Conservation (phyloP, 352 stramenopile species). For the Poterioochromonas sp. region DNA sequence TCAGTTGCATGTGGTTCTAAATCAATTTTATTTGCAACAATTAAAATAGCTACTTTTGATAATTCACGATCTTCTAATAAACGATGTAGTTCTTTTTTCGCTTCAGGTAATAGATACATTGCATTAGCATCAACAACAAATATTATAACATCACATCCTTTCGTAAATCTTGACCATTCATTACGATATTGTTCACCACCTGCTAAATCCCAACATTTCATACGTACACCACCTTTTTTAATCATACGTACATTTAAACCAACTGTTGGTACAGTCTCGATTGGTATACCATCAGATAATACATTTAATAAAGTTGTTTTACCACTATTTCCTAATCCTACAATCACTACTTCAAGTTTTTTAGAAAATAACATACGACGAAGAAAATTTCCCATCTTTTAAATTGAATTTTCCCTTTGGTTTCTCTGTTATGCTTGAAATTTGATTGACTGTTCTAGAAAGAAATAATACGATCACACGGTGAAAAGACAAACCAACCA, state of each 20-base stretch:
- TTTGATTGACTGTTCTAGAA: too few relatives aligned
- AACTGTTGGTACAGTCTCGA: slow-evolving; percentile 93
- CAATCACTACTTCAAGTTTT: slow-evolving; percentile 80
- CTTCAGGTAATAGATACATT: slow-evolving; percentile 25
- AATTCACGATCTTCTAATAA: slow-evolving; percentile 84
- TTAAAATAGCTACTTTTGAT: slow-evolving; percentile 76
- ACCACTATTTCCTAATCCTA: slow-evolving; percentile 90
- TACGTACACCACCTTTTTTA: slow-evolving; percentile 77
- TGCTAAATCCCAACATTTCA: slow-evolving; percentile 98
- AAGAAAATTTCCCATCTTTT: slow-evolving; percentile 20
- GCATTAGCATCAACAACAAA: slow-evolving; percentile 94
- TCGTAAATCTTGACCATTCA: slow-evolving; percentile 67
- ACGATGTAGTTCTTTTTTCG: slow-evolving; percentile 55
- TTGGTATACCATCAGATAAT: slow-evolving; percentile 83
- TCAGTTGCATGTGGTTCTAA: slow-evolving; percentile 75
- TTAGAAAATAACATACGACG: slow-evolving; percentile 19
- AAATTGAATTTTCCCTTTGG: too few relatives aligned
- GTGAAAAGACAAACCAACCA: too few relatives aligned
- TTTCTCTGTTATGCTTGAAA: too few relatives aligned
- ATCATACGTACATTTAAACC: slow-evolving; percentile 93
- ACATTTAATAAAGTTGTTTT: slow-evolving; percentile 92
- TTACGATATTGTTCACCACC: slow-evolving; percentile 90
- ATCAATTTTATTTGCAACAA: slow-evolving; percentile 98
- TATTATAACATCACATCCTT: slow-evolving; percentile 95
- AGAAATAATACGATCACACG: too few relatives aligned